Percentiles rank a stretch among this genome's conserved stretches.
Conservation (phyloP, 768 basidiomycete genomes). For the Russula earlei region DNA sequence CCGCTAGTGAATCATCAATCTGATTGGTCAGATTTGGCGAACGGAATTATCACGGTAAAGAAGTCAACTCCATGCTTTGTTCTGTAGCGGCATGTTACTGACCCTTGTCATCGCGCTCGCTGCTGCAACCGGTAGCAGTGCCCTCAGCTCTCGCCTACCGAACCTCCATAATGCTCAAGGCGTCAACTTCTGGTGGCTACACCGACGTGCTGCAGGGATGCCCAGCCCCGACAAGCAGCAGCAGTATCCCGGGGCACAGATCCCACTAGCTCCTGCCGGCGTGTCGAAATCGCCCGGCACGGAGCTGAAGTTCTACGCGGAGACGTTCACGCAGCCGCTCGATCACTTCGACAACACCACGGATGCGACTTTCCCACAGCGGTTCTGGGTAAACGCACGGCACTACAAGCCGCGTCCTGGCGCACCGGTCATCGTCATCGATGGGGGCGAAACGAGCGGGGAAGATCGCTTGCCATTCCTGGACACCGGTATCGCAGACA, state of each 20-base stretch:
- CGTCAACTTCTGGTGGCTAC: constrained; percentile 55
- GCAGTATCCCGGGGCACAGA: not conserved
- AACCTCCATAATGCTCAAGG: constrained; percentile 41
- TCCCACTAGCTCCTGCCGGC: not conserved
- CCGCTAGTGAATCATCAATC: too few relatives aligned
- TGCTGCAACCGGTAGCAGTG: not conserved
- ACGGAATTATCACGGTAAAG: too few relatives aligned
- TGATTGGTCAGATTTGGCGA: too few relatives aligned
- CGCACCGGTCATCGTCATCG: constrained; percentile 82
- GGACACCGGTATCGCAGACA: constrained; percentile 64
- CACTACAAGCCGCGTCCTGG: constrained; percentile 63
- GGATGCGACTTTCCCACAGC: constrained; percentile 64
- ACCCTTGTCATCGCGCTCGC: not conserved
- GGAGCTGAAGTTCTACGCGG: constrained; percentile 42
- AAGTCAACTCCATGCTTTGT: not conserved
- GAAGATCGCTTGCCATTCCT: constrained; percentile 45
- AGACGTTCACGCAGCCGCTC: constrained; percentile 76
- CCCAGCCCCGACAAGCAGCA: not conserved
- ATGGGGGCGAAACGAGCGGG: constrained; percentile 90
- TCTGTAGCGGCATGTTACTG: not conserved
- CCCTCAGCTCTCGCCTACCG: not conserved
- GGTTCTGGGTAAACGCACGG: constrained; percentile 86
- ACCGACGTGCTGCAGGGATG: not conserved
- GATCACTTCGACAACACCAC: constrained; percentile 61
- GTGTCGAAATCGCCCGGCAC: too few relatives aligned